Base-by-base conservation (phyloP, 495 filamentous ascomycete genomes). In the Chaetomium tenue region DNA sequence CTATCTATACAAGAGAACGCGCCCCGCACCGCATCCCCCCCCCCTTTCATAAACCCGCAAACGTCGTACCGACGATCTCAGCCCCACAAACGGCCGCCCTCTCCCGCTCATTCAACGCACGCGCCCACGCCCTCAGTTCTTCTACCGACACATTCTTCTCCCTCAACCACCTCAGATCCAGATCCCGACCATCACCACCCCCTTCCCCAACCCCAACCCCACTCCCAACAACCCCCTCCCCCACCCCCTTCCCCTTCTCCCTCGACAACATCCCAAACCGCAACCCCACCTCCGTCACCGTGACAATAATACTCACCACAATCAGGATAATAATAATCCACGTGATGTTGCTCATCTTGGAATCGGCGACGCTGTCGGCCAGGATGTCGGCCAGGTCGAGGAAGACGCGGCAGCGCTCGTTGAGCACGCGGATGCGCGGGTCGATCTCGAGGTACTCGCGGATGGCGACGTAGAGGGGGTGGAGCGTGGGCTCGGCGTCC, bases 271-370 rank as follows among this genome's bases (percentile, higher is more conserved):
- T 88, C 23, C 83, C 89, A 73, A 98, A 97, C 15, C 95, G 82
- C 48, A 98, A 78, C 58, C 88, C 86, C 20, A 97, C 93, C 78
- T 98, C 94, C 5, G 87, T 88, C 51, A 88, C 90, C 0, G 94
- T 99, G 22, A 99, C 91, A 46, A 89, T 75, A 70, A 99, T 97
- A 70, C 88, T 92, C 61, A 98, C 79, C 48, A 95, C 68, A 69
- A 99, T 99, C 12, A 99, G 83, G 39, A 95, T 81, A 69, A 99
- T 99, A 72, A 98, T 93, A 69, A 99, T 98, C 93, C 93, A 98
- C 0, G 94, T 99, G 74, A 98, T 88, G 58, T 76, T 82, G 67
- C 91, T 96, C 86, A 96, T 98, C 72, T 93, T 96, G 61, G 90
- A 89, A 72, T 98, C 93, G 37, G 90, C 90, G 55, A 97, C 92